These are phyloP conservation scores for Alternaria alternata DNA, from an alignment of 2,329 filamentous ascomycete genomes.

Conservation along the genomic window DNA sequence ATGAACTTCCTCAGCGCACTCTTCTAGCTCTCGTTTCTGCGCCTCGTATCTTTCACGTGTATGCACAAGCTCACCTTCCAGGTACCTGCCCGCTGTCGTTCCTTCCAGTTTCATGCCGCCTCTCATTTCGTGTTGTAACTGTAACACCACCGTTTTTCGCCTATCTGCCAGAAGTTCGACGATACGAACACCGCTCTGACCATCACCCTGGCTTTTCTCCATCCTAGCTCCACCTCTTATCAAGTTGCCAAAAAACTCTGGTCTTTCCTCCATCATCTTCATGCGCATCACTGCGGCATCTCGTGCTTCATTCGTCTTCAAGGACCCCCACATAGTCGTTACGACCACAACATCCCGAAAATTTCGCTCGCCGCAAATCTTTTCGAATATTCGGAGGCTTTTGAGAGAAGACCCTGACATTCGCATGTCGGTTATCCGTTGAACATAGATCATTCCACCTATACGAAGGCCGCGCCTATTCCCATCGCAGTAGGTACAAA, in stretches of 20 bases:
- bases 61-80: constrained; percentile 1
- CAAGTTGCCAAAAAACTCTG: constrained; percentile 1
- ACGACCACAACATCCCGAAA: constrained; percentile 54
- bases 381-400: constrained; percentile 57
- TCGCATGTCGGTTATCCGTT: constrained; percentile 55
- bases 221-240: background rate
- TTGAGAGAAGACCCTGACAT: constrained; percentile 51
- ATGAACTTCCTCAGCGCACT: background rate
- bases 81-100: background rate
- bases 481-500: constrained; percentile 45
- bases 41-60: background rate
- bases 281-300: constrained; percentile 7
- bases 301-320: constrained; percentile 1
- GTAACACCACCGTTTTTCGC: background rate
- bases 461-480: constrained; percentile 29
- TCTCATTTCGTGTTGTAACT: background rate
- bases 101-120: background rate
- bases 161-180: background rate
- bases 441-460: constrained; percentile 58
- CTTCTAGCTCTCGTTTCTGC: background rate
- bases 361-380: constrained; percentile 54
- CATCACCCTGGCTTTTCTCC: background rate
- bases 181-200: background rate
- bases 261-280: background rate
- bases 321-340: constrained; percentile 54